Conservation (phyloP, 257 asterid genomes). For the Coffea canephora region DNA sequence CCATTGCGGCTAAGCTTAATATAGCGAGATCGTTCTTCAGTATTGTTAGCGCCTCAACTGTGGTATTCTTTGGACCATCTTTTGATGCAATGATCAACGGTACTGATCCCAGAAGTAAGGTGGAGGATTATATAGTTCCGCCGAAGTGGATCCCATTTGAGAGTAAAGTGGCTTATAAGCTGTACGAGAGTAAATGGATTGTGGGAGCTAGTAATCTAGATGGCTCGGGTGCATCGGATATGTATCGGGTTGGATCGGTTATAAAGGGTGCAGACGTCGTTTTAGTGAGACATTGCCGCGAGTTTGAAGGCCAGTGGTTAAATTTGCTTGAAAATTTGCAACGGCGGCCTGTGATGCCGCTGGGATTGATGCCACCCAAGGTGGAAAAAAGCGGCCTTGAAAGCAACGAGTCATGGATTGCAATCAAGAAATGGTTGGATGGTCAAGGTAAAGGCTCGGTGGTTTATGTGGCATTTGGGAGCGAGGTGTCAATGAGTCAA, state of each 20-base stretch:
- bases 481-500: constrained; percentile 4
- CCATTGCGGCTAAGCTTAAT: constrained; percentile 6
- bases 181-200: constrained; percentile 5
- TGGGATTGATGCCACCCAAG: constrained; percentile 23
- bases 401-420: not conserved
- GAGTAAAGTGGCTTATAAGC: constrained; percentile 6
- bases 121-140: constrained; percentile 11
- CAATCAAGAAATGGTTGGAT: constrained; percentile 10
- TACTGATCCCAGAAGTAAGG: not conserved
- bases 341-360: constrained; percentile 9
- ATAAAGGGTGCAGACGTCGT: constrained; percentile 5
- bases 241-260: not conserved
- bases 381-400: not conserved
- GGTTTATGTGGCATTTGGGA: constrained; percentile 22
- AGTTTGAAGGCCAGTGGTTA: constrained; percentile 20
- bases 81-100: not conserved
- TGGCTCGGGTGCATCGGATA: not conserved
- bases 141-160: constrained; percentile 34
- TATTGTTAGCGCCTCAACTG: not conserved
- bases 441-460: not conserved
- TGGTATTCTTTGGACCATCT: constrained; percentile 3
- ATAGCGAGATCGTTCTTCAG: constrained; percentile 13
- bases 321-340: constrained; percentile 2
- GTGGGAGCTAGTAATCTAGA: not conserved
- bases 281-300: not conserved